Evolutionary conservation across 1,284 basidiomycete species (phyloP), one percentile per base, ranked within the genome.

Genomic region (Ceratobasidium theobromae): DNA sequence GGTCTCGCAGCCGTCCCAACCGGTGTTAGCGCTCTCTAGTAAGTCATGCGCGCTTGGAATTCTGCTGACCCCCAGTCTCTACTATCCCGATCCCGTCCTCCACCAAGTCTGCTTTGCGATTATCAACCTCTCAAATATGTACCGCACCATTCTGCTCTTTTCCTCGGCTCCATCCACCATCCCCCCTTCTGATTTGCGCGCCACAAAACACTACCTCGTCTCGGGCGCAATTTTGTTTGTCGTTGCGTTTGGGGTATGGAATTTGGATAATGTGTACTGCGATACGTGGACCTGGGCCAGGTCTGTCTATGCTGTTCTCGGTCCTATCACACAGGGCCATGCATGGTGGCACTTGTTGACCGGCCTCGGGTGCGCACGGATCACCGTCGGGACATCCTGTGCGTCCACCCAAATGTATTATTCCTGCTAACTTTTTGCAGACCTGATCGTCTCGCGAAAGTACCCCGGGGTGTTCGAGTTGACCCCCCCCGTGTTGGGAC

Each of bases 301-400:
- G 18, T n/a, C 12, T 25, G 46, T 14, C 16, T 64, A 9, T 64
- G 58, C 48, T 32, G 3, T 64, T 2, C 16, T 64, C 1, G 58
- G 58, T 12, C 48, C 58, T 23, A 48, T 43, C 14, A 64, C 58
- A 1, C 58, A 64, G 35, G 58, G 77, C 14, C 78, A 79, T 69
- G 78, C 74, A 1, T 79, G 78, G 75, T 83, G 81, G 81, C 81
- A 83, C 70, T 70, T 82, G 23, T 71, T 79, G 68, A 82, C 81
- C 0, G 78, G 79, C 1, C 77, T 76, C 51, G 81, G 81, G 1
- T 73, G 78, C 1, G 79, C 76, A 70, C 71, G 76, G 25, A 74
- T 80, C 64, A 75, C 80, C 49, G 76, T 76, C 2, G 74, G 76
- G 16, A 72, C 74, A 8, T 72, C 72, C 16, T 73, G 77, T 78